A percentile compares a stretch with the other conserved stretches of the same genome.
Conservation (phyloP, 805 yeast species). For the Candida railenensis region DNA sequence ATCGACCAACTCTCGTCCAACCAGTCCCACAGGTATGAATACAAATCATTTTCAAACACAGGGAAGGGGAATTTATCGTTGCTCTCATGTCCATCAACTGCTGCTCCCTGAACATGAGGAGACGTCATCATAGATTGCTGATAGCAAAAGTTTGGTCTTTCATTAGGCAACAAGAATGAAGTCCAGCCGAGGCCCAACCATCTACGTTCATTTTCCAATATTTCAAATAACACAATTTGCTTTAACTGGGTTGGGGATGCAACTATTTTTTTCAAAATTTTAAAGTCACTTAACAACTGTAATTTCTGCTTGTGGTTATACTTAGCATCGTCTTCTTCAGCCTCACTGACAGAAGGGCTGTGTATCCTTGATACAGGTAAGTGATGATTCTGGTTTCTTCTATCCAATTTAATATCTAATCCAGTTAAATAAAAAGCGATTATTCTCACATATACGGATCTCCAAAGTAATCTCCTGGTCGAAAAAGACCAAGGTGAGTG, state of each 20-base stretch:
- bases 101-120: constrained; percentile 12
- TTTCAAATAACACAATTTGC: constrained; percentile 49
- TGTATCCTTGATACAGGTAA: constrained; percentile 12
- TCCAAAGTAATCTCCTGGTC: constrained; percentile 47
- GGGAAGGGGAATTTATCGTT: constrained; percentile 48
- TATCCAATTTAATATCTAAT: constrained; percentile 21
- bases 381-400: constrained; percentile 5
- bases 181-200: constrained; percentile 67
- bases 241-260: constrained; percentile 43
- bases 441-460: constrained; percentile 44
- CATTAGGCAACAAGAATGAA: constrained; percentile 49
- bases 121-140: constrained; percentile 30
- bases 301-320: constrained; percentile 7
- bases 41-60: constrained; percentile 31
- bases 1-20: constrained; percentile 50
- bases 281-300: constrained; percentile 33
- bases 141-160: constrained; percentile 49
- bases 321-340: constrained; percentile 10
- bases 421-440: constrained; percentile 43
- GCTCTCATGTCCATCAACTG: constrained; percentile 9
- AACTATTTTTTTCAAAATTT: constrained; percentile 34
- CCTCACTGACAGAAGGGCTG: constrained; percentile 17
- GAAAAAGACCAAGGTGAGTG: constrained; percentile 51
- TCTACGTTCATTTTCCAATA: constrained; percentile 58
- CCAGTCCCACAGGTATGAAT: constrained; percentile 55